Conservation (phyloP, 331 rosid species). For the Pyrus hybrid region DNA sequence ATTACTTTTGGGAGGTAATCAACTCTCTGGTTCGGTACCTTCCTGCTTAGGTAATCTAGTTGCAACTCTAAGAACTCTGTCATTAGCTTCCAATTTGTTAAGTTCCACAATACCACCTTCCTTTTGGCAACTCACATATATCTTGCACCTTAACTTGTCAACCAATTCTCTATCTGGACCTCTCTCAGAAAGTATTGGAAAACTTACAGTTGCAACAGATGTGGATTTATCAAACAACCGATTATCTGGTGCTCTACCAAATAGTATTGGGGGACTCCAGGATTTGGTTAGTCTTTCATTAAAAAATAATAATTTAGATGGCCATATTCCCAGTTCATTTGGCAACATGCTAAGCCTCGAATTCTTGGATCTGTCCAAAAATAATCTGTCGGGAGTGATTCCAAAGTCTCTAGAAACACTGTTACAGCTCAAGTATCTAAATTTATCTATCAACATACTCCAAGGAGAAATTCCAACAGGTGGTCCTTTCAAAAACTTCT, state of each 20-base stretch:
- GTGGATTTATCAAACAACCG: conserved; percentile 25
- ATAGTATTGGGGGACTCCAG: background rate
- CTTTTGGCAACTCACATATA: conserved; percentile 17
- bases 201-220: background rate
- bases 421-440: conserved; percentile 7
- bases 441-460: conserved; percentile 30
- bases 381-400: conserved; percentile 20
- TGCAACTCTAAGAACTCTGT: background rate
- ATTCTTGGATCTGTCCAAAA: conserved; percentile 24
- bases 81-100: conserved; percentile 14
- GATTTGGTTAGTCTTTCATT: conserved; percentile 14
- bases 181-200: conserved; percentile 8
- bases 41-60: background rate
- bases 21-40: conserved; percentile 1
- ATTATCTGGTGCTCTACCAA: conserved; percentile 15
- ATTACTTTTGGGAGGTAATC: background rate
- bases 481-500: conserved; percentile 19
- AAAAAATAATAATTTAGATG: conserved; percentile 10
- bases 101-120: conserved; percentile 22
- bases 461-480: conserved; percentile 35
- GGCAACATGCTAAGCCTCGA: conserved; percentile 22
- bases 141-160: conserved; percentile 17
- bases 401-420: conserved; percentile 25
- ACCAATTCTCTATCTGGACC: conserved; percentile 19
- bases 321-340: conserved; percentile 27